Evolutionary conservation across 441 rosid genomes (phyloP).

Genomic region (Geranium incanum): DNA sequence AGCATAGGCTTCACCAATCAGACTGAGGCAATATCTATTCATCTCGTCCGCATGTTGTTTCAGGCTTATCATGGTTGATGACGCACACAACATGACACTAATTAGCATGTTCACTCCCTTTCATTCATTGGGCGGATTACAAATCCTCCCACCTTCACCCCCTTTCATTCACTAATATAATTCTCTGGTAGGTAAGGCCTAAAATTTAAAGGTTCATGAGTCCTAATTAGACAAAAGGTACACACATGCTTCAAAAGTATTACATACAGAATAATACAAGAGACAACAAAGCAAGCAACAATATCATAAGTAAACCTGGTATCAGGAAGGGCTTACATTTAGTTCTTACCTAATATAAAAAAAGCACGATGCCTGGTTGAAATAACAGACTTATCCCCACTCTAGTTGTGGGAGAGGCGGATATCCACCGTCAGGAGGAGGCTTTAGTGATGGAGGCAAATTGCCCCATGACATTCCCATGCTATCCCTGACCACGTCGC

Average conservation of each 20-base stretch:
- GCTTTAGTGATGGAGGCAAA: constrained; percentile 80
- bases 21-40: too few relatives aligned
- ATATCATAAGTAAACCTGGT: neutral
- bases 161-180: neutral
- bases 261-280: neutral
- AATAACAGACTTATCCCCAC: constrained; percentile 54
- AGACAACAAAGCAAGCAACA: neutral
- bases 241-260: neutral
- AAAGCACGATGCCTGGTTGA: neutral
- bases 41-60: too few relatives aligned
- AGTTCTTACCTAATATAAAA: neutral
- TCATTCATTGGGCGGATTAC: too few relatives aligned
- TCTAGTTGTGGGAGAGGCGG: constrained; percentile 53
- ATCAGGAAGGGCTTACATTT: neutral
- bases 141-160: too few relatives aligned
- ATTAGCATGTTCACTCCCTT: too few relatives aligned
- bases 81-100: too few relatives aligned
- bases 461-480: constrained; percentile 56
- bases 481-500: constrained; percentile 33
- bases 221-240: neutral
- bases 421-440: constrained; percentile 76
- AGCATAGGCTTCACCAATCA: too few relatives aligned
- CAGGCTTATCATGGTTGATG: too few relatives aligned
- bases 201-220: neutral
- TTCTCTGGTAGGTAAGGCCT: neutral